Evolutionary conservation across 2,329 filamentous ascomycete species (phyloP).

Genomic region (Fusarium continuum): DNA sequence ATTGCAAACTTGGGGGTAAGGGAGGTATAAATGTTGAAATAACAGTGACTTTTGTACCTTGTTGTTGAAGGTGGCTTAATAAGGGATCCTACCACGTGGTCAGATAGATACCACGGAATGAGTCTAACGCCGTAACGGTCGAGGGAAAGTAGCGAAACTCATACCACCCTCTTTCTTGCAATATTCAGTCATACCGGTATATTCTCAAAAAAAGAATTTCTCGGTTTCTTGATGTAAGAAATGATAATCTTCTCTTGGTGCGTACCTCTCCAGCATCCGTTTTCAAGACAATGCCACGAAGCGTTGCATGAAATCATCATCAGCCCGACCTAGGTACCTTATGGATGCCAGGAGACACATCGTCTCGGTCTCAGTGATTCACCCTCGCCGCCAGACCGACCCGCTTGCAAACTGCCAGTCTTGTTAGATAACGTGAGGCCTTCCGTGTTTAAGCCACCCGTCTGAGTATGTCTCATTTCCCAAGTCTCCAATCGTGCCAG

Average conservation of each 20-base stretch:
- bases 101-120: no score
- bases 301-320: constrained; percentile 44
- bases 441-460: constrained; percentile 27
- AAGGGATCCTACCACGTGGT: constrained; percentile 13
- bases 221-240: not conserved
- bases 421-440: constrained; percentile 24
- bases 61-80: no score
- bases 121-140: not conserved
- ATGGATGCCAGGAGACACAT: constrained; percentile 25
- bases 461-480: constrained; percentile 24
- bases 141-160: not conserved
- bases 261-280: not conserved
- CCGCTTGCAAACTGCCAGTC: constrained; percentile 7
- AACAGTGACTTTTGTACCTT: no score
- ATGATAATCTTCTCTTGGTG: not conserved
- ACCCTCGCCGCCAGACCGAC: constrained; percentile 12
- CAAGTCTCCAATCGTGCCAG: constrained; percentile 13
- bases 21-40: not conserved
- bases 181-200: not conserved
- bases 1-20: not conserved
- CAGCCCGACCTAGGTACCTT: constrained; percentile 22
- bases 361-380: constrained; percentile 14
- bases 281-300: constrained; percentile 43
- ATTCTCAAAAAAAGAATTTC: not conserved
- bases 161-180: not conserved